phyloP scores from a whole-genome alignment of 1,284 basidiomycete genomes.

The Cryptococcus hybrid region DNA sequence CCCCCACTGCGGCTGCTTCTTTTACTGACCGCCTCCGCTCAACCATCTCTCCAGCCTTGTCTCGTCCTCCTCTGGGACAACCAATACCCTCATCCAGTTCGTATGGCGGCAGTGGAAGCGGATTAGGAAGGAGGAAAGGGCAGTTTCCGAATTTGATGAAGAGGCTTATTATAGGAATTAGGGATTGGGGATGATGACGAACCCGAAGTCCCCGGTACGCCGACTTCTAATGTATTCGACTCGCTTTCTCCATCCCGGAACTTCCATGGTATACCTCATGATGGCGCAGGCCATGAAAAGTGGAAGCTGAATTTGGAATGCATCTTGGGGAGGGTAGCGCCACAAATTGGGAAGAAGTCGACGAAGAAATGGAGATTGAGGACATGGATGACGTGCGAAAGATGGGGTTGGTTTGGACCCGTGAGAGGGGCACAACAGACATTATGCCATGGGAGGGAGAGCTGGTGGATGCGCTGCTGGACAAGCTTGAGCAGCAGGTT shows the following conservation, averaged over 20 bases:
- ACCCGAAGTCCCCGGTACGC: not conserved
- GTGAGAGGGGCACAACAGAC: conserved; percentile 79
- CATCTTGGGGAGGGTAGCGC: not conserved
- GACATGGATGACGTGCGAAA: conserved; percentile 39
- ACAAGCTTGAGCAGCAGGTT: conserved; percentile 84
- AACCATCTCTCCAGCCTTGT: conserved; percentile 5
- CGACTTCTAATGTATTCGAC: not conserved
- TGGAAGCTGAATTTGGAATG: not conserved
- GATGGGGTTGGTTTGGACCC: conserved; percentile 75
- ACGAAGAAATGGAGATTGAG: conserved; percentile 19
- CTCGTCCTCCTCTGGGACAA: not conserved
- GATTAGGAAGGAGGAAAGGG: not conserved
- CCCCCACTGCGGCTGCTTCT: conserved; percentile 1
- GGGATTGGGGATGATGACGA: not conserved
- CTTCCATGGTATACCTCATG: not conserved
- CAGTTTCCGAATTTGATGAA: not conserved
- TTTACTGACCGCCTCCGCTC: conserved; percentile 12
- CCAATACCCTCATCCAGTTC: not conserved
- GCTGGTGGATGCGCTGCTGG: conserved; percentile 67
- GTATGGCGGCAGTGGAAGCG: not conserved
- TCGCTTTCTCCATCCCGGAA: not conserved
- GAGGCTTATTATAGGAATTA: not conserved
- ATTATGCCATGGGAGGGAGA: conserved; percentile 72
- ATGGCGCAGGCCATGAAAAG: not conserved
- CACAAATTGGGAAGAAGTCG: conserved; percentile 2